Evolutionary conservation across 257 asterid species (phyloP).

Genomic region (Parsonsia alboflavescens): DNA sequence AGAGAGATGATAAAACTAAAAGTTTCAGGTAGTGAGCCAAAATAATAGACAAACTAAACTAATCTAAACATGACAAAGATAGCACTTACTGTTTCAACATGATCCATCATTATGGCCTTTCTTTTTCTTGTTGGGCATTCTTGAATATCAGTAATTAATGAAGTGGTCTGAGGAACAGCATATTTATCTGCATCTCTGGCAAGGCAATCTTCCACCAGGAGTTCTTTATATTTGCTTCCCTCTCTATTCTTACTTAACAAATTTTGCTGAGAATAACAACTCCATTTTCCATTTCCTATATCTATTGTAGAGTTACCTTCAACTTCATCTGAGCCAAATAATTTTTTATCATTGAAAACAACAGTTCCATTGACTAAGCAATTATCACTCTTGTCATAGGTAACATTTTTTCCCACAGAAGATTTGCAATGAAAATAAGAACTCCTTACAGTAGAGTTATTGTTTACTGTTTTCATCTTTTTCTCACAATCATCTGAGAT

Average conservation of each 20-base stretch:
- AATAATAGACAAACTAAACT: conserved; percentile 1
- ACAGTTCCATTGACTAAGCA: conserved; percentile 20
- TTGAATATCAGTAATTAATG: conserved; percentile 17
- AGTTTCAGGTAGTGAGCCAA: not conserved
- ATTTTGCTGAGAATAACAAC: conserved; percentile 32
- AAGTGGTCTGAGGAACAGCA: conserved; percentile 23
- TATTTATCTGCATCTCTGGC: conserved; percentile 22
- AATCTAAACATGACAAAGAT: no score
- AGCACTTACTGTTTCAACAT: conserved; percentile 41
- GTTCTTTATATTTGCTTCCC: conserved; percentile 26
- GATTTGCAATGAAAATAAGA: conserved; percentile 51
- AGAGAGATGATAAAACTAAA: not conserved
- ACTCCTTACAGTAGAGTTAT: conserved; percentile 45
- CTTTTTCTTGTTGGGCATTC: conserved; percentile 43
- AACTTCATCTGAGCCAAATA: conserved; percentile 22
- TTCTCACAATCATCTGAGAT: conserved; percentile 31
- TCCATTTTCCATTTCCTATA: conserved; percentile 28
- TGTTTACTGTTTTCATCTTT: conserved; percentile 23
- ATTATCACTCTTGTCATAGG: conserved; percentile 22
- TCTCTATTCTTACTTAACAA: conserved; percentile 24
- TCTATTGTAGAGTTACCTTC: conserved; percentile 24
- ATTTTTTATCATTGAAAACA: conserved; percentile 4
- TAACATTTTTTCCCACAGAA: conserved; percentile 22
- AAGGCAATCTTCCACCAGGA: conserved; percentile 15
- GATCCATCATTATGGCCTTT: conserved; percentile 37